A percentile compares a stretch with the other conserved stretches of the same genome.
Conservation (phyloP, 768 basidiomycete species). For the Pulveroboletus frians region DNA sequence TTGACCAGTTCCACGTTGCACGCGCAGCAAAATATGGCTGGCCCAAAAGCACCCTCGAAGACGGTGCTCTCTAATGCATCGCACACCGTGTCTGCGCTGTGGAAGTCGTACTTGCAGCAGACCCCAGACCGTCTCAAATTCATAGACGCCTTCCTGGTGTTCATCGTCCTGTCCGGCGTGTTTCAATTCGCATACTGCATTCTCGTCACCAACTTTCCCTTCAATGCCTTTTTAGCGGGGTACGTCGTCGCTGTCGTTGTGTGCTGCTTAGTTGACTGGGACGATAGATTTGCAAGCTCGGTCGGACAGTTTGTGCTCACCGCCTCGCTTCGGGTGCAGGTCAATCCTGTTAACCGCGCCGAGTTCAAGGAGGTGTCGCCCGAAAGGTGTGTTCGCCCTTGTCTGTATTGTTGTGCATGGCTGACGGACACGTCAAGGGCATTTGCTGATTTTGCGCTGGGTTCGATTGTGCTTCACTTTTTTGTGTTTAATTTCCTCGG, state of each 20-base stretch:
- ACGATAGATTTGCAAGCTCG: conserved; percentile 78
- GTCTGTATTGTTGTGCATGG: not conserved
- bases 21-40: conserved; percentile 29
- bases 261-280: conserved; percentile 3
- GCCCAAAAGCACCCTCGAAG: conserved; percentile 26
- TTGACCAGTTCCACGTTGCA: conserved; percentile 21
- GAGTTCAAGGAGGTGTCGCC: conserved; percentile 91
- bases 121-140: conserved; percentile 87
- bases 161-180: conserved; percentile 87
- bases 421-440: conserved; percentile 50
- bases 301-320: conserved; percentile 97
- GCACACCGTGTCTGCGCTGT: conserved; percentile 50
- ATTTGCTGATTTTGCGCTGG: conserved; percentile 93
- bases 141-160: conserved; percentile 88
- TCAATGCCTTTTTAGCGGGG: conserved; percentile 97
- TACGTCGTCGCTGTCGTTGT: conserved; percentile 37
- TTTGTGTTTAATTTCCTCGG: conserved; percentile 99
- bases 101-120: conserved; percentile 69
- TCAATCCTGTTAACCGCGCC: conserved; percentile 75
- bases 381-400: conserved; percentile 61
- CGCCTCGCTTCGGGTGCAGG: conserved; percentile 87
- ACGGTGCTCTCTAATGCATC: conserved; percentile 14
- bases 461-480: conserved; percentile 95
- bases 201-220: conserved; percentile 88
- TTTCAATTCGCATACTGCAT: conserved; percentile 90